These are phyloP conservation scores for Mycosphaerella arachidis DNA, from an alignment of 2,329 filamentous ascomycete species.

Conservation along the genomic window DNA sequence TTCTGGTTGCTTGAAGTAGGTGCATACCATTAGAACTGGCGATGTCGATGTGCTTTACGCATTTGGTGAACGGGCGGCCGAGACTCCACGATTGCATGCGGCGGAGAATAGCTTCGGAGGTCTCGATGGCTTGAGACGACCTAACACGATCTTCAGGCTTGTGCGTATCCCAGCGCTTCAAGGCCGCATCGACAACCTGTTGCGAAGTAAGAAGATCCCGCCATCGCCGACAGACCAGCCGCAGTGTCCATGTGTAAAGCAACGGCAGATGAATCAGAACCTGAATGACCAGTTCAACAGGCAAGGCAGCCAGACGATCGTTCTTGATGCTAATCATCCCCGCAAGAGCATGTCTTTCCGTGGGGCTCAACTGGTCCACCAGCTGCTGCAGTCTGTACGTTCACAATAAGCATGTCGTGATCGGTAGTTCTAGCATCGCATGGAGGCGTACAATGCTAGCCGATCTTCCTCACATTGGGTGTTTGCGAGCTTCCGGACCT, in stretches of 20 bases:
- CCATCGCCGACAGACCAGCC: slow-evolving; percentile 35
- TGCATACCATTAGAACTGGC: not conserved
- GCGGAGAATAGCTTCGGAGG: not conserved
- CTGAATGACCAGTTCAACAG: slow-evolving; percentile 36
- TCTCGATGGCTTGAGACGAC: not conserved
- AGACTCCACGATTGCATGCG: not conserved
- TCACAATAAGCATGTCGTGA: not conserved
- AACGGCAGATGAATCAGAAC: slow-evolving; percentile 31
- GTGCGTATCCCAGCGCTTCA: not conserved
- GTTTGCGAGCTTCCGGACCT: not conserved
- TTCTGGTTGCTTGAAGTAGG: not conserved
- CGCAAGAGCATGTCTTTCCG: slow-evolving; percentile 11
- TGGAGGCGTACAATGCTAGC: slow-evolving; percentile 3
- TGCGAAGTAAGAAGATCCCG: slow-evolving; percentile 25
- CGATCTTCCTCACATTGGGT: not conserved
- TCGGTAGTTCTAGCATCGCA: not conserved
- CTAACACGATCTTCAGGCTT: not conserved
- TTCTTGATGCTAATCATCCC: slow-evolving; percentile 11
- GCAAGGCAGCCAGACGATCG: slow-evolving; percentile 36
- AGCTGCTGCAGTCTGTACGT: slow-evolving; percentile 14
- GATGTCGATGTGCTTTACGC: not conserved
- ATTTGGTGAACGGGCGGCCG: not conserved
- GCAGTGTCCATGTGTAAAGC: slow-evolving; percentile 27
- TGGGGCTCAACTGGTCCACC: slow-evolving; percentile 5
- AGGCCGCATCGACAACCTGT: not conserved